Evolutionary conservation across 2,329 filamentous ascomycete species (phyloP).

Genomic region (Sporothrix globosa): DNA sequence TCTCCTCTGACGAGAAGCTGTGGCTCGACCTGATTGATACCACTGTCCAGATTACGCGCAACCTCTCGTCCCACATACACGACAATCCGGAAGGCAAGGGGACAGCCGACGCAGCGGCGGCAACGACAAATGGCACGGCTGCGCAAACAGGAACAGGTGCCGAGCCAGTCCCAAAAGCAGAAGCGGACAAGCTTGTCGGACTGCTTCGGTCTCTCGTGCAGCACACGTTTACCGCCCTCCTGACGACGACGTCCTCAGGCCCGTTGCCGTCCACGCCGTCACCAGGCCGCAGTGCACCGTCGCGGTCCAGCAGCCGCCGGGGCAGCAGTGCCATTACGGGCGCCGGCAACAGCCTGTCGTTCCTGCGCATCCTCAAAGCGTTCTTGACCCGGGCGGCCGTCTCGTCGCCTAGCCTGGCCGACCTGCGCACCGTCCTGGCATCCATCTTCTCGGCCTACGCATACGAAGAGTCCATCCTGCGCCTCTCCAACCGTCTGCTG

Average conservation of each 20-base stretch:
- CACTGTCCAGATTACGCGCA: slow-evolving; percentile 65
- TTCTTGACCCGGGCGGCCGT: slow-evolving; percentile 83
- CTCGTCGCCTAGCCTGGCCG: slow-evolving; percentile 81
- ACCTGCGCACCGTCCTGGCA: slow-evolving; percentile 79
- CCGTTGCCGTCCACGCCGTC: slow-evolving; percentile 11
- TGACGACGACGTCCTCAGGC: slow-evolving; percentile 53
- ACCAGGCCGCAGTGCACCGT: neutral
- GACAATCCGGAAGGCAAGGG: slow-evolving; percentile 35
- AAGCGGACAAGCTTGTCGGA: slow-evolving; percentile 64
- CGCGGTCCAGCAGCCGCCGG: slow-evolving; percentile 25
- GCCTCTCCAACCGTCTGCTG: slow-evolving; percentile 81
- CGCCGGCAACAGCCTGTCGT: slow-evolving; percentile 67
- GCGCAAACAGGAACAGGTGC: neutral
- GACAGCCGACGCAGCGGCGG: slow-evolving; percentile 29
- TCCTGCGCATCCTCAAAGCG: slow-evolving; percentile 83
- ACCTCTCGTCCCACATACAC: slow-evolving; percentile 61
- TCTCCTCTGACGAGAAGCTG: slow-evolving; percentile 59
- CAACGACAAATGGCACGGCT: neutral
- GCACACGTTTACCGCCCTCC: slow-evolving; percentile 83
- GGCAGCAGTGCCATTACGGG: slow-evolving; percentile 44
- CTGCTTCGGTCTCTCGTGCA: slow-evolving; percentile 81
- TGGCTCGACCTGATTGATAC: slow-evolving; percentile 66
- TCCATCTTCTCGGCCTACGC: slow-evolving; percentile 95
- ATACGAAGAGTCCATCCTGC: slow-evolving; percentile 88
- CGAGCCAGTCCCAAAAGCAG: slow-evolving; percentile 38